Conservation (phyloP, 139 green algal genomes). For the Picochlorum sp. region DNA sequence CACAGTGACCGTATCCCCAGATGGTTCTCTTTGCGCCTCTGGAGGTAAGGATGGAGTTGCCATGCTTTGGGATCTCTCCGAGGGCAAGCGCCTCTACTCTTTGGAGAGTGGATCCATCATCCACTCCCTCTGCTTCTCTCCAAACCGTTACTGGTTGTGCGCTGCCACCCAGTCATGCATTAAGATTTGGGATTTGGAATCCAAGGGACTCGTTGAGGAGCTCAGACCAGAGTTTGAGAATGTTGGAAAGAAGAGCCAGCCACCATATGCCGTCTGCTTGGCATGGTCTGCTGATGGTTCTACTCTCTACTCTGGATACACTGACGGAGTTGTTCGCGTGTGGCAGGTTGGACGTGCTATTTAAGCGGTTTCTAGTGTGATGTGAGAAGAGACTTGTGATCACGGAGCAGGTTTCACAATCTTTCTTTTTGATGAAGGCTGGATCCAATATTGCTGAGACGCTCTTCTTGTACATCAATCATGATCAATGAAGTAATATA, state of each 20-base stretch:
- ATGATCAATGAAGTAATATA: background rate
- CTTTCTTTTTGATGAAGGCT: background rate
- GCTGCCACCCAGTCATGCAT: slow-evolving; percentile 84
- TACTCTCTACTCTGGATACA: slow-evolving; percentile 88
- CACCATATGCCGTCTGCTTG: slow-evolving; percentile 87
- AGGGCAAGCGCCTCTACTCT: slow-evolving; percentile 98
- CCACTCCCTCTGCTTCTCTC: slow-evolving; percentile 94
- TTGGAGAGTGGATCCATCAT: slow-evolving; percentile 97
- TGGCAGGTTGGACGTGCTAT: slow-evolving; percentile 55
- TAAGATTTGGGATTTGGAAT: slow-evolving; percentile 97
- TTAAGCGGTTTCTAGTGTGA: slow-evolving; percentile 10
- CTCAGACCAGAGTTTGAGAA: slow-evolving; percentile 52
- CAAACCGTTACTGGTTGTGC: slow-evolving; percentile 99
- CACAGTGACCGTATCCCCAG: slow-evolving; percentile 96
- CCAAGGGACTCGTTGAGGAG: slow-evolving; percentile 91
- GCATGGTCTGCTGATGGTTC: slow-evolving; percentile 93
- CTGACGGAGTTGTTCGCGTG: slow-evolving; percentile 71
- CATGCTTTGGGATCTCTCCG: slow-evolving; percentile 98
- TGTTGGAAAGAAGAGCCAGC: slow-evolving; percentile 58
- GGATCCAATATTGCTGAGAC: slow-evolving; percentile 14
- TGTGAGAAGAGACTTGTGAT: slow-evolving; percentile 10
- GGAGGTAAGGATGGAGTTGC: slow-evolving; percentile 95
- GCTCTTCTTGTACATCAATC: slow-evolving; percentile 4
- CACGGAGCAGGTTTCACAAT: background rate
- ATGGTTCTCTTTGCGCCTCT: slow-evolving; percentile 97